A percentile compares a stretch with the other conserved stretches of the same genome.
Conservation (phyloP, 2,329 filamentous ascomycete species). For the Tolypocladium paradoxum region DNA sequence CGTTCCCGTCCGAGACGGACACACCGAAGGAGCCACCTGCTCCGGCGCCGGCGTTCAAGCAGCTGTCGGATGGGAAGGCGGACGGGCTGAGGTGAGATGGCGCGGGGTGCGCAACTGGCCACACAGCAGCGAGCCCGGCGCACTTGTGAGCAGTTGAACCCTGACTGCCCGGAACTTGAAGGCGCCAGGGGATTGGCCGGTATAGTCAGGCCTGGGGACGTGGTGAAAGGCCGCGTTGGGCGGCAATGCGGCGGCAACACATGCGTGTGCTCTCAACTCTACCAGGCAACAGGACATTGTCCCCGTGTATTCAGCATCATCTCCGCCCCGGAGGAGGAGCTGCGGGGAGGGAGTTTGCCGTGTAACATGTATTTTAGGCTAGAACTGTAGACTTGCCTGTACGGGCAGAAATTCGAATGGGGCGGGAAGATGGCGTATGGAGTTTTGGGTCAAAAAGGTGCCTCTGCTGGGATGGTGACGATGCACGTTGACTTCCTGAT, state of each 20-base stretch:
- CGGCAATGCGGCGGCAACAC: not conserved
- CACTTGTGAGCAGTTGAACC: not conserved
- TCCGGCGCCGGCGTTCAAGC: constrained; percentile 27
- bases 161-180: not conserved
- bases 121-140: not conserved
- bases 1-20: constrained; percentile 36
- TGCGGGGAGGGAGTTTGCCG: not conserved
- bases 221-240: not conserved
- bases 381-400: not conserved
- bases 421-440: not conserved
- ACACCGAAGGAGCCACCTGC: constrained; percentile 23
- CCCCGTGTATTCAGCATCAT: not conserved
- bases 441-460: not conserved
- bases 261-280: constrained; percentile 6
- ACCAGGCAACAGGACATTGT: not conserved
- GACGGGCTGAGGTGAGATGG: constrained; percentile 5
- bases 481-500: not conserved
- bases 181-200: constrained; percentile 1
- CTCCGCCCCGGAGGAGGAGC: not conserved
- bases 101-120: not conserved
- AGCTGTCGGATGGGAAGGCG: constrained; percentile 10
- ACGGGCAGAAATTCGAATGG: not conserved
- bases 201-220: not conserved
- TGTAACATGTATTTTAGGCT: constrained; percentile 3
- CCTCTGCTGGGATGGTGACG: not conserved